Base-by-base conservation (phyloP, 2,329 filamentous ascomycete genomes). In the Colletotrichum sp. region DNA sequence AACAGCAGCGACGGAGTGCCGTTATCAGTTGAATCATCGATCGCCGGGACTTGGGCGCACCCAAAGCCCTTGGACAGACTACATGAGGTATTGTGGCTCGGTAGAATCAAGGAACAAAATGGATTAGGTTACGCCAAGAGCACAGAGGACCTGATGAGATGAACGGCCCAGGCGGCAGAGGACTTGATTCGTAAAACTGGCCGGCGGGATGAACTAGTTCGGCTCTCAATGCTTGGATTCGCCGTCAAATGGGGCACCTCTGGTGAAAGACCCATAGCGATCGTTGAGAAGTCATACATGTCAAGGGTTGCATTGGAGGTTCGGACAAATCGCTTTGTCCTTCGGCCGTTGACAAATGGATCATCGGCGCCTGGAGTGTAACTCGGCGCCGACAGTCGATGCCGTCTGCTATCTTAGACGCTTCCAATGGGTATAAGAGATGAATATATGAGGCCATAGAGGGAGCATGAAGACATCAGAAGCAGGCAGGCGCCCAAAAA, bases 401-500 rank as follows among this genome's bases (percentile, higher is more conserved):
- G 43, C 0, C 10, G n/a, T 21, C 43, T 21, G 0, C n/a, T 21
- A 21, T 52, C 10, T 3, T 0, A 52, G 43, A 52, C n/a, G 2
- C n/a, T 21, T 21, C 43, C 0, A 21, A 52, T 0, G 43, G 10
- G 43, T 52, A 52, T 52, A 52, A 61, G 18, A n/a, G 18, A 0
- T 30, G 30, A n/a, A 34, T 34, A 21, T 6, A 16, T 8, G 59
- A 32, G 18, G 30, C 12, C 18, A 0, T 6, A 32, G 18, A 32
- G 1, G 28, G 12, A 1, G 12, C 6, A 0, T 14, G 28, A 34
- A 1, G 2, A 0, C 18, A 34, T 21, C 18, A 13, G 4, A 30
- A 61, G 7, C 26, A 61, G 7, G 3, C 1, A 14, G 0, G 32
- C 32, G 4, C 13, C 5, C 4, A n/a, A n/a, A 6, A 32, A 32